Evolutionary conservation across 2,329 filamentous ascomycete genomes (phyloP).

Genomic region (Aquanectria penicillioides): DNA sequence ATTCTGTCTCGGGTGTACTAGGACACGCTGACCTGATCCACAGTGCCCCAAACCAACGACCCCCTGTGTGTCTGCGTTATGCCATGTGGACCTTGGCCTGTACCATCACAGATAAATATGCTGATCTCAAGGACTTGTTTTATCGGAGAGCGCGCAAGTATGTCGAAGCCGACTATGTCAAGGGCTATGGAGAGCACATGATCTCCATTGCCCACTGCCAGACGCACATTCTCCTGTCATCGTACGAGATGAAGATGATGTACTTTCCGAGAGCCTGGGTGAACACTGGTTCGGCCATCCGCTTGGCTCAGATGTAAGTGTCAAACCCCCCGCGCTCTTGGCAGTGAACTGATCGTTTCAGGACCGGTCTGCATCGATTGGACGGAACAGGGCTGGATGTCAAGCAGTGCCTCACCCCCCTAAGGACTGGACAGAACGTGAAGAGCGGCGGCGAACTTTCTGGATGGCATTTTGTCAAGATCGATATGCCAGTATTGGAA

Average conservation of each 20-base stretch:
- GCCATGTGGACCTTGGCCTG: constrained; percentile 97
- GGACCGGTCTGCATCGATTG: constrained; percentile 90
- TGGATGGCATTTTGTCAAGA: constrained; percentile 95
- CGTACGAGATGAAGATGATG: constrained; percentile 97
- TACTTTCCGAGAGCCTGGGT: constrained; percentile 97
- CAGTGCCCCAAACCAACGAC: constrained; percentile 82
- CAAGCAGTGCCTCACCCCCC: constrained; percentile 88
- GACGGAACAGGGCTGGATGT: constrained; percentile 87
- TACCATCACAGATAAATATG: constrained; percentile 83
- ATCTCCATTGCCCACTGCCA: constrained; percentile 89
- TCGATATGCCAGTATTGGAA: constrained; percentile 93
- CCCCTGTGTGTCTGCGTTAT: constrained; percentile 89
- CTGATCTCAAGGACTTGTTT: constrained; percentile 83
- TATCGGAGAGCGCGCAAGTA: constrained; percentile 93
- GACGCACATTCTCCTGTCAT: constrained; percentile 80
- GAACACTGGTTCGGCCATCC: constrained; percentile 83
- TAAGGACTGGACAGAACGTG: constrained; percentile 91
- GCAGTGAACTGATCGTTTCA: constrained; percentile 53
- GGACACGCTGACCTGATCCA: constrained; percentile 24
- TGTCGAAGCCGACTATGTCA: constrained; percentile 88
- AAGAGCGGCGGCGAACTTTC: constrained; percentile 91
- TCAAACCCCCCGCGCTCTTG: background rate
- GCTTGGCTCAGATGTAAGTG: constrained; percentile 82
- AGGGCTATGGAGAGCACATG: constrained; percentile 88
- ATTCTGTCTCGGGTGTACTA: background rate